phyloP scores from a whole-genome alignment of 176 grass and related monocot genomes.

The Dactylis glomerata region DNA sequence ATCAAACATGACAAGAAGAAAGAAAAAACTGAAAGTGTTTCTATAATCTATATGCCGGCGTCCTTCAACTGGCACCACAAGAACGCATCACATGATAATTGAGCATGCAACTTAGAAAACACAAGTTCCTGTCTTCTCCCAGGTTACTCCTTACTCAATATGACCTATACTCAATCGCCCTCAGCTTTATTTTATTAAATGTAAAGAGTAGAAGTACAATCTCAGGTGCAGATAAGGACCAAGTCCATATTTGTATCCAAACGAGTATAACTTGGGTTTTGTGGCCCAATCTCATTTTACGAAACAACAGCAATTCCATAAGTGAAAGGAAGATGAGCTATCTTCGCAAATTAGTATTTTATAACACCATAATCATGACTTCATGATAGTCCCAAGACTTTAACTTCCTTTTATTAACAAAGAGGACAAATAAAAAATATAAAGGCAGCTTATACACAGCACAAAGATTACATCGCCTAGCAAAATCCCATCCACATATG shows the following conservation, averaged over 20 bases:
- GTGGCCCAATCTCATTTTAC: neutral
- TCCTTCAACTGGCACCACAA: conserved; percentile 6
- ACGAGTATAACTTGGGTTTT: neutral
- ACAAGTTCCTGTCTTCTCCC: neutral
- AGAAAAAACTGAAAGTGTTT: neutral
- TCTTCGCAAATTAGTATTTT: neutral
- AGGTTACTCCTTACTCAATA: neutral
- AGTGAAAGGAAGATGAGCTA: neutral
- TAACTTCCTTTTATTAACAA: neutral
- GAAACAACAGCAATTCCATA: conserved; percentile 2
- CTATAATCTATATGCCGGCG: neutral
- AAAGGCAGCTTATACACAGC: neutral
- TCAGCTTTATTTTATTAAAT: conserved; percentile 6
- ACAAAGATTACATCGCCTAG: neutral
- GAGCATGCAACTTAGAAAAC: neutral
- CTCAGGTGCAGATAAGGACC: neutral
- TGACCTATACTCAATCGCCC: neutral
- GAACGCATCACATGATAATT: neutral
- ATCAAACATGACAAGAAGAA: neutral
- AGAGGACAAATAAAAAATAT: neutral
- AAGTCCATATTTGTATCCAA: neutral
- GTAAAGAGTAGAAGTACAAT: neutral
- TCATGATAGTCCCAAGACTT: neutral
- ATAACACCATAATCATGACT: neutral
- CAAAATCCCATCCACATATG: neutral